These are phyloP conservation scores for Coemansia sp. DNA, from an alignment of 192 early-diverging fungal genomes.

Conservation along the genomic window DNA sequence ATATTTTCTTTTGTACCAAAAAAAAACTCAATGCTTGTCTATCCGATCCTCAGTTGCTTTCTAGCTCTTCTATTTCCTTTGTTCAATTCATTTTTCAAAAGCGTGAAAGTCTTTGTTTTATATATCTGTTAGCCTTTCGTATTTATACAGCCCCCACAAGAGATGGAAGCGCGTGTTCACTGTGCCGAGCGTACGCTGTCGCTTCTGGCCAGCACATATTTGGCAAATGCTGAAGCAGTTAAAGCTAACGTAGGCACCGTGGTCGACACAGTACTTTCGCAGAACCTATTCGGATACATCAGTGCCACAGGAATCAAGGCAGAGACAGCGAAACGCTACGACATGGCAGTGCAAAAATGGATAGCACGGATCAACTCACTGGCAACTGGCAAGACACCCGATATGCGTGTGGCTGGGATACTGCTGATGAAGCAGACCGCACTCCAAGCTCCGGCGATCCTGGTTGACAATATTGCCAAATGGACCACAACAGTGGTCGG, in stretches of 20 bases:
- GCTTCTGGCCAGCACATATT: slow-evolving; percentile 42
- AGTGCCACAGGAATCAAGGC: slow-evolving; percentile 9
- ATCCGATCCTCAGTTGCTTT: neutral
- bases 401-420: slow-evolving; percentile 42
- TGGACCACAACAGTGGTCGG: slow-evolving; percentile 41
- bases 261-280: slow-evolving; percentile 41
- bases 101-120: neutral
- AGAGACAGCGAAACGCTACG: slow-evolving; percentile 34
- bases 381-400: slow-evolving; percentile 29
- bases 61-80: neutral
- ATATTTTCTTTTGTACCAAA: slow-evolving; percentile 1
- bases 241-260: slow-evolving; percentile 32
- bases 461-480: slow-evolving; percentile 39
- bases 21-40: neutral
- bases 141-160: too few relatives aligned
- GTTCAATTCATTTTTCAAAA: neutral
- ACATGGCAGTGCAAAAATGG: slow-evolving; percentile 46
- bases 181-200: slow-evolving; percentile 51
- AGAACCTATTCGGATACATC: slow-evolving; percentile 36
- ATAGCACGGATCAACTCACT: slow-evolving; percentile 46
- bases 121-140: neutral
- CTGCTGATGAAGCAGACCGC: slow-evolving; percentile 51
- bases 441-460: slow-evolving; percentile 34
- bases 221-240: slow-evolving; percentile 43
- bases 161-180: slow-evolving; percentile 39